Base-by-base conservation (phyloP, 352 stramenopile genomes). In the Globisporangium cylindrosporum region DNA sequence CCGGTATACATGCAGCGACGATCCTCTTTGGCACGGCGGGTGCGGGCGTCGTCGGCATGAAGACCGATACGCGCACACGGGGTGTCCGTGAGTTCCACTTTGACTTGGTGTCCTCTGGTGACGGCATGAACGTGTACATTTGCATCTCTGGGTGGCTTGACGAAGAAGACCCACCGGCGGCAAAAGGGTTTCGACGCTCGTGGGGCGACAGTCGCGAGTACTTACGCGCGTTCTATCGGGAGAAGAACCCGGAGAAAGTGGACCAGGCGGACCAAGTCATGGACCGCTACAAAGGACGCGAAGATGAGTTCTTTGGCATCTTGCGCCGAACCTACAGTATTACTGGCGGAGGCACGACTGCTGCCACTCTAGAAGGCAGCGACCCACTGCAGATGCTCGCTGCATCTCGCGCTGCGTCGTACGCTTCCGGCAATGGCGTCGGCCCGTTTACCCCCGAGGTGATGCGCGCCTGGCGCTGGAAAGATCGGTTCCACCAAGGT, bases 51-150 rank as follows among this genome's bases (percentile, higher is more conserved):
- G 79, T 92, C 24, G 88, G 88, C 0, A 85, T 91, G 74, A 95
- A 95, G 73, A 87, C 83, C 7, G 88, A 95, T 48, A 80, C 78
- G 0, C 76, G 88, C 10, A 94, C 86, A 1, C 75, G 82, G 38
- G 85, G 86, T 1, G 86, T 95, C 0, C 84, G 93, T 51, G 81
- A 94, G 49, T 93, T 95, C 64, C 74, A 78, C 48, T 95, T 95
- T 62, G 86, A 95, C 66, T 74, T 95, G 24, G 73, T 95, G 10
- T 90, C 88, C 12, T 75, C 86, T 0, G 88, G 88, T 43, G 84
- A 93, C 48, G 83, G 88, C 25, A 94, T 95, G 88, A 93, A 93
- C 54, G 88, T 95, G 34, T 95, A 95, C 76, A 91, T 95, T 67
- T 95, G 88, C 66, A 68, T 95, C 22, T 90, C 85, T 6, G 88